A percentile compares a stretch with the other conserved stretches of the same genome.
These are phyloP conservation scores for Calophaca sinica DNA, from an alignment of 306 rosid genomes.

Conservation along the genomic window DNA sequence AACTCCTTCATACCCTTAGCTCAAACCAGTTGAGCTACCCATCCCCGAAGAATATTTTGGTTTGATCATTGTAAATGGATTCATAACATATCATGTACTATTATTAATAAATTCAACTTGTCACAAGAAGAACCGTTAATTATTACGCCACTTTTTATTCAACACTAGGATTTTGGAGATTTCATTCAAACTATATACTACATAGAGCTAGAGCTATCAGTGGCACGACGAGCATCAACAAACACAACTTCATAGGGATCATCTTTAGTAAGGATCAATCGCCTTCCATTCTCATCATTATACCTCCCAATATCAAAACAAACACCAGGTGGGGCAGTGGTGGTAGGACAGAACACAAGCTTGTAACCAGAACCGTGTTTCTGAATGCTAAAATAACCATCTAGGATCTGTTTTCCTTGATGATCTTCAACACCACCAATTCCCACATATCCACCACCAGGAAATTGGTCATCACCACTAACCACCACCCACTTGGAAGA, in stretches of 20 bases:
- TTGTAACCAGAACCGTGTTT: neutral
- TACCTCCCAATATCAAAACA: neutral
- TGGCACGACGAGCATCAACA: neutral
- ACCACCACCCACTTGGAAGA: slow-evolving; percentile 30
- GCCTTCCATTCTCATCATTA: slow-evolving; percentile 19
- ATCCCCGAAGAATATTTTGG: too few species aligned
- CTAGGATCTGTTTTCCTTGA: neutral
- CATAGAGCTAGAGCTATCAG: neutral
- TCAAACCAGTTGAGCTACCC: too few species aligned
- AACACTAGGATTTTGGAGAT: neutral
- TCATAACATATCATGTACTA: neutral
- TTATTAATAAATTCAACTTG: too few species aligned
- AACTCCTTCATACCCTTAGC: too few species aligned
- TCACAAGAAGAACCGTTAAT: neutral
- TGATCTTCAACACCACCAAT: slow-evolving; percentile 36
- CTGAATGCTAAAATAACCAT: neutral
- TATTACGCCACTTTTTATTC: neutral
- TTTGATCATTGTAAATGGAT: too few species aligned
- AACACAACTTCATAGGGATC: slow-evolving; percentile 22
- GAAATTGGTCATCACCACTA: neutral
- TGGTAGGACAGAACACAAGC: slow-evolving; percentile 30
- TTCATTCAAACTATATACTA: neutral
- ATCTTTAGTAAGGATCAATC: neutral
- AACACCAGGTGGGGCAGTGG: neutral
- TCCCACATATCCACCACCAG: neutral